phyloP scores from a whole-genome alignment of 2,329 filamentous ascomycete species.

The Metarhizium album region DNA sequence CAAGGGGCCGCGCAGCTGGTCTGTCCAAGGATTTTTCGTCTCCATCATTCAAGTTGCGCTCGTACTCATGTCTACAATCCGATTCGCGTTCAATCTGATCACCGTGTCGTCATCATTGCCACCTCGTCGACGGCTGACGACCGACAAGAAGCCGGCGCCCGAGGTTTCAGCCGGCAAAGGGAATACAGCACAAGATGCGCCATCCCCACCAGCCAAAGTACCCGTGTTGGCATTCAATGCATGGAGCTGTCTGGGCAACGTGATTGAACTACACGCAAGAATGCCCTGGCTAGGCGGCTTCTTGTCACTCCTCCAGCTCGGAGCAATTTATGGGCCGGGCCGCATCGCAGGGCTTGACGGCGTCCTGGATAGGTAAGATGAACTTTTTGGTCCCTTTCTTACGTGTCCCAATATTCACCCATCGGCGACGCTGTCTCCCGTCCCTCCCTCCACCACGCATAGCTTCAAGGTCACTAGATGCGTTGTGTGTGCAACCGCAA shows the following conservation, averaged over 20 bases:
- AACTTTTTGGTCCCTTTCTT: slow-evolving; percentile 7
- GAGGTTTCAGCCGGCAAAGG: slow-evolving; percentile 2
- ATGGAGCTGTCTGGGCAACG: slow-evolving; percentile 62
- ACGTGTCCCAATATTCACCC: neutral
- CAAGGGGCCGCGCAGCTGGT: slow-evolving; percentile 22
- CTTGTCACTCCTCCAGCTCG: slow-evolving; percentile 66
- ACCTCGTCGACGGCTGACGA: slow-evolving; percentile 28
- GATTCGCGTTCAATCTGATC: slow-evolving; percentile 53
- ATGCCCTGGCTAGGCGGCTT: slow-evolving; percentile 86
- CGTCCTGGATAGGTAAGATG: slow-evolving; percentile 77
- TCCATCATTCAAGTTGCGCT: slow-evolving; percentile 44
- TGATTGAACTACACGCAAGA: slow-evolving; percentile 63
- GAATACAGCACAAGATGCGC: neutral
- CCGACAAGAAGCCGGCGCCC: slow-evolving; percentile 11
- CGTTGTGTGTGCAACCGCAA: neutral
- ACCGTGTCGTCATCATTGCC: slow-evolving; percentile 58
- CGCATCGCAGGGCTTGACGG: slow-evolving; percentile 64
- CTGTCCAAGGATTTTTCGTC: slow-evolving; percentile 41
- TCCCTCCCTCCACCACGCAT: slow-evolving; percentile 28
- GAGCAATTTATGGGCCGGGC: slow-evolving; percentile 62
- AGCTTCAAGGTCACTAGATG: slow-evolving; percentile 33
- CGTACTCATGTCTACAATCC: slow-evolving; percentile 49
- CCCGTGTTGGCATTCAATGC: slow-evolving; percentile 68
- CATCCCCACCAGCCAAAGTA: slow-evolving; percentile 27
- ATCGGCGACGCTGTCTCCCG: neutral